These are phyloP conservation scores for Phragmites australis DNA, from an alignment of 176 grass and related monocot genomes.

Conservation along the genomic window DNA sequence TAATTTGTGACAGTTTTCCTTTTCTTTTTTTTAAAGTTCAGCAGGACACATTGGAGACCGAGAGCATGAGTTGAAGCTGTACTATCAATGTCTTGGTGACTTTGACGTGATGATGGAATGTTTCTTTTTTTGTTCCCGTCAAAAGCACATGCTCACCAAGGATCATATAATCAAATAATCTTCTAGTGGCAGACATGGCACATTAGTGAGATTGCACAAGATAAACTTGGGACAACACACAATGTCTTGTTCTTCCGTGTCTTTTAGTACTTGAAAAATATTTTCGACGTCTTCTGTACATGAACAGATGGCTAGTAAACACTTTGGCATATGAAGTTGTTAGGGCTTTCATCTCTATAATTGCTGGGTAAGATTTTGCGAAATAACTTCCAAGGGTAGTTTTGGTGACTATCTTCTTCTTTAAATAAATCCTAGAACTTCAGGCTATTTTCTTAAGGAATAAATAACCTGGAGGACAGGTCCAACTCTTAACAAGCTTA, in stretches of 20 bases:
- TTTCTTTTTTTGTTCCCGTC: conserved; percentile 26
- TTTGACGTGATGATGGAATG: conserved; percentile 31
- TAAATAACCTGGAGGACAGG: no score
- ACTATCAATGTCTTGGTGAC: conserved; percentile 25
- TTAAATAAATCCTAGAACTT: no score
- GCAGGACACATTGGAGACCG: not conserved
- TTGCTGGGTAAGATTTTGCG: not conserved
- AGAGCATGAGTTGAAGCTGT: conserved; percentile 12
- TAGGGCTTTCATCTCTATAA: not conserved
- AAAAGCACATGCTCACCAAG: conserved; percentile 14
- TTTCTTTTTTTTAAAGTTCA: not conserved
- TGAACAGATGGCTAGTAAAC: not conserved
- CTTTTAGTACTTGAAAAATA: not conserved
- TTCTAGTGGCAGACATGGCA: conserved; percentile 30
- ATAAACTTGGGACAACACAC: conserved; percentile 29
- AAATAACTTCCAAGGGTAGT: not conserved
- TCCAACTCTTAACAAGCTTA: no score
- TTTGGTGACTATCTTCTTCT: not conserved
- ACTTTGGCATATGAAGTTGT: not conserved
- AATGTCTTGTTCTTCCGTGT: not conserved
- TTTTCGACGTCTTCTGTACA: not conserved
- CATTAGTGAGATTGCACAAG: conserved; percentile 32
- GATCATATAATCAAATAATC: not conserved
- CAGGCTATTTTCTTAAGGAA: not conserved
- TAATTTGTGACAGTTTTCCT: conserved; percentile 1